Evolutionary conservation across 768 basidiomycete species (phyloP).

Genomic region (Agaricus sinodeliciosus): DNA sequence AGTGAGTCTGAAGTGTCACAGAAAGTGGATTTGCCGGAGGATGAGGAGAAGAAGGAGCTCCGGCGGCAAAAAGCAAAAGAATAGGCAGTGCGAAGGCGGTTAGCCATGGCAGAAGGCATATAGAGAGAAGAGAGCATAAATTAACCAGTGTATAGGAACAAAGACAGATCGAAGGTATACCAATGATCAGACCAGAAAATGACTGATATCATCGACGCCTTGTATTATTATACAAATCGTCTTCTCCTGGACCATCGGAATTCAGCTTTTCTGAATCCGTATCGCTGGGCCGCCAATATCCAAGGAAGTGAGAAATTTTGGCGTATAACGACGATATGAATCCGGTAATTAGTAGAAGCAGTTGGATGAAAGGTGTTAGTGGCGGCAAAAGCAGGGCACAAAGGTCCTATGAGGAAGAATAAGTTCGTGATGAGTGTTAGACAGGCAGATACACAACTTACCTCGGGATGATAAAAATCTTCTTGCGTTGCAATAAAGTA

Average conservation of each 20-base stretch:
- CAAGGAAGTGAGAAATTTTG: constrained; percentile 23
- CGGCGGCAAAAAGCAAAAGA: constrained; percentile 50
- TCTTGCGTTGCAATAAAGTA: constrained; percentile 50
- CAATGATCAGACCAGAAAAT: neutral
- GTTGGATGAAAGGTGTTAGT: constrained; percentile 28
- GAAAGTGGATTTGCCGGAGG: constrained; percentile 10
- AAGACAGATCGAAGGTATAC: neutral
- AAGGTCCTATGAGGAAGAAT: constrained; percentile 28
- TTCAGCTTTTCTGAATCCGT: neutral
- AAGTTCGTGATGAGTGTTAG: neutral
- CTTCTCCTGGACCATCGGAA: neutral
- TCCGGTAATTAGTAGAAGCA: constrained; percentile 21
- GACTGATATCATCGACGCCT: neutral
- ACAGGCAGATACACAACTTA: constrained; percentile 14
- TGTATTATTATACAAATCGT: neutral
- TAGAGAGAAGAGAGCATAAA: neutral
- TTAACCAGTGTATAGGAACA: neutral
- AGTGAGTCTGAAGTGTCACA: constrained; percentile 22
- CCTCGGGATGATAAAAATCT: constrained; percentile 53
- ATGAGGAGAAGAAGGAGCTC: constrained; percentile 33
- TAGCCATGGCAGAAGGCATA: neutral
- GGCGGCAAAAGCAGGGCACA: constrained; percentile 37
- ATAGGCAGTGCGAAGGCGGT: constrained; percentile 49
- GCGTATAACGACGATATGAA: constrained; percentile 23
- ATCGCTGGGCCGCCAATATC: constrained; percentile 23